Base-by-base conservation (phyloP, 75 land plant genomes). In the Ceratopteris richardii region DNA sequence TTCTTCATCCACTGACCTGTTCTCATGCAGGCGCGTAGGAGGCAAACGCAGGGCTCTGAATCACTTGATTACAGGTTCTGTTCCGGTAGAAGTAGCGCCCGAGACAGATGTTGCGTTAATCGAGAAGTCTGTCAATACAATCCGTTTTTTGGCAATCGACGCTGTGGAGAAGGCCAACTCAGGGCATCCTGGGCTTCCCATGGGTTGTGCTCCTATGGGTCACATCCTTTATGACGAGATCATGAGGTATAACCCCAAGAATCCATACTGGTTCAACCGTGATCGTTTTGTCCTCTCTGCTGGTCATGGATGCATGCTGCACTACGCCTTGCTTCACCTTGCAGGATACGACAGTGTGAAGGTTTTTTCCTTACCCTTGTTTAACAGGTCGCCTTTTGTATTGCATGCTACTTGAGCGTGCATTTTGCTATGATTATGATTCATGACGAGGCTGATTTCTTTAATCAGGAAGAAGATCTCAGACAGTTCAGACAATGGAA, bases 81-180 rank as follows among this genome's bases (percentile, higher is more conserved):
- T 22, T 1, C 25, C 42, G 1, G 63, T 44, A 4, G 54, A 61
- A 25, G 43, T 54, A 1, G 6, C 51, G 12, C 13, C 37, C 44
- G 39, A 69, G 20, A 43, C 78, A 2, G 80, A 74, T 6, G 60
- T 75, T 7, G 58, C 65, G 46, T 54, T 93, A 54, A 72, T 93
- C 26, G 95, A 85, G 71, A 73, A 80, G 43, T 82, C 87, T 36
- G 53, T 93, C 24, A 93, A 93, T 57, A 83, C 95, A n/a, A 93
- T 88, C 36, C 58, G 94, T 33, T 93, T 93, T 51, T 63, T 93
- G 60, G 89, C 98, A 29, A 72, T 93, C 27, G 98, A 93, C 56
- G 87, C 87, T 13, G 98, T 93, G 31, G 95, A 93, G 76, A 93
- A 93, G 83, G 98, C 95, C 2, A 88, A 93, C 51, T 88, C 95